phyloP scores from a whole-genome alignment of 2,329 filamentous ascomycete genomes.

The Sclerotinia sclerotiorum region DNA sequence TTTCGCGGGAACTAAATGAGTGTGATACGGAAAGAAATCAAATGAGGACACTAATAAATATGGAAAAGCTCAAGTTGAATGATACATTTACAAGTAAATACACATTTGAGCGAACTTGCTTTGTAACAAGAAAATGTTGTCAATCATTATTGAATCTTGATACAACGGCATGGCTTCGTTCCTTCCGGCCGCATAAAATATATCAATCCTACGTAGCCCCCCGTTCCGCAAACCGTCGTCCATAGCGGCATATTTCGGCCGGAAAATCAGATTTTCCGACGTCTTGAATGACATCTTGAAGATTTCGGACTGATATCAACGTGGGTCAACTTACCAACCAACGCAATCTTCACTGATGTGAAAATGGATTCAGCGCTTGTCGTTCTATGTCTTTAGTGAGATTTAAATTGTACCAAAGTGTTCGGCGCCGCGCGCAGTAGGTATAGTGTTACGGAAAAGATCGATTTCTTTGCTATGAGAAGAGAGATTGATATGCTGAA shows the following conservation, averaged over 20 bases:
- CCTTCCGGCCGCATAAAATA: neutral
- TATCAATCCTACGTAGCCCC: neutral
- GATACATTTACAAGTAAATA: neutral
- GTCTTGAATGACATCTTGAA: neutral
- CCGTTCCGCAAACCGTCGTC: neutral
- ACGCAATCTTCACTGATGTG: too few species aligned
- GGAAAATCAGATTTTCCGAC: conserved; percentile 5
- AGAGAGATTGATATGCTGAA: neutral
- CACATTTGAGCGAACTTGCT: neutral
- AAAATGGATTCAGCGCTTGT: too few species aligned
- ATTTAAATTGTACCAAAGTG: neutral
- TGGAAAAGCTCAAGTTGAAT: neutral
- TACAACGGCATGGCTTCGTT: neutral
- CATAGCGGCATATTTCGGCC: neutral
- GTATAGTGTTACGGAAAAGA: neutral
- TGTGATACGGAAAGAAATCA: conserved; percentile 3
- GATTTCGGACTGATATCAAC: too few species aligned
- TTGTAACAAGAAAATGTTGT: neutral
- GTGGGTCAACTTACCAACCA: too few species aligned
- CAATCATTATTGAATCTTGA: neutral
- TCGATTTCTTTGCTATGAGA: neutral
- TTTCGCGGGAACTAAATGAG: neutral
- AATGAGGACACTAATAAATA: conserved; percentile 6
- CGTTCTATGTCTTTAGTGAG: neutral
- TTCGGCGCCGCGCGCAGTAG: too few species aligned